Evolutionary conservation across 2,329 filamentous ascomycete species (phyloP), one percentile per base, ranked within the genome.

Genomic region (Colletotrichum sp.): DNA sequence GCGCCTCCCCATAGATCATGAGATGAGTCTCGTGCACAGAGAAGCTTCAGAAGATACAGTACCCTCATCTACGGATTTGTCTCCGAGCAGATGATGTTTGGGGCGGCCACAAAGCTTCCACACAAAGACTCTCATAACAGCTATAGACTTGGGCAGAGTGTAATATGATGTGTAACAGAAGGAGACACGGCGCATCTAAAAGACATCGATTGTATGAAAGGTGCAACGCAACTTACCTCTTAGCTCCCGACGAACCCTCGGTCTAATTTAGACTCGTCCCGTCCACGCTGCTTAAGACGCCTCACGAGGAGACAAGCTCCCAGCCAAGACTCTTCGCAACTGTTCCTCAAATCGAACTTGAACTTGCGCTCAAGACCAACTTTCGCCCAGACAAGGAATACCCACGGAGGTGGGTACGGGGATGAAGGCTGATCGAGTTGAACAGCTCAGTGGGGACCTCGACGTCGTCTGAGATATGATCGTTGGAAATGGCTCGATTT

Each of bases 401-500:
- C 57, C 68, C 72, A 72, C 66, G 68, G 43, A 47, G 34, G 21
- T 8, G n/a, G 31, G 34, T 33, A 24, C 69, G 36, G 57, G 69
- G 69, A 74, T 74, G 62, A 72, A 67, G 64, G 72, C 63, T 74
- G 72, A 43, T 27, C 21, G 4, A 58, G n/a, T 54, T 47, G 36
- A 54, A 27, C 11, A 4, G 34, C 18, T 18, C 18, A 18, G 54
- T 59, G 16, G 61, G 16, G 47, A n/a, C 31, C 13, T 68, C 15
- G 33, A 54, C 54, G 62, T 51, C 54, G 54, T 29, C 54, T 36
- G 18, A 61, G 57, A 21, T 34, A 9, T 36, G 29, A 21, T 34
- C 15, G 57, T 21, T 33, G 12, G 29, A 33, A 58, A 27, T 58
- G 24, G n/a, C 24, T n/a, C 33, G 29, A 36, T 62, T 62, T 21